phyloP scores from a whole-genome alignment of 306 rosid species.

The Casuarina glauca region DNA sequence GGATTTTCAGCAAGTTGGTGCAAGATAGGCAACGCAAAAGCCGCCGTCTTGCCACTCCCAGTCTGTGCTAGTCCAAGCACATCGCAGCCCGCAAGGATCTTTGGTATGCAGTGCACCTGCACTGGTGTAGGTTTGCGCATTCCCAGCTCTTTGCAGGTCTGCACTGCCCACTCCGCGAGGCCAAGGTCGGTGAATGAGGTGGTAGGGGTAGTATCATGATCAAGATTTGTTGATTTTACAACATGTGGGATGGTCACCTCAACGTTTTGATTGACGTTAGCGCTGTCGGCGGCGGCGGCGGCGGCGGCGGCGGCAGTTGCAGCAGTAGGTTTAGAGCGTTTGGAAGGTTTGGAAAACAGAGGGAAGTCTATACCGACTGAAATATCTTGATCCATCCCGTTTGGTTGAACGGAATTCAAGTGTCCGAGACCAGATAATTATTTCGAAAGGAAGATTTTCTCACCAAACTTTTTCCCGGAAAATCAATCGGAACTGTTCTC shows the following conservation, averaged over 20 bases:
- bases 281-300: background rate
- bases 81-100: conserved; percentile 65
- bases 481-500: no score
- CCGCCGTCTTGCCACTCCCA: conserved; percentile 90
- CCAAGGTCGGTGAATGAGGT: conserved; percentile 56
- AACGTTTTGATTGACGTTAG: background rate
- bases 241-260: conserved; percentile 1
- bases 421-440: no score
- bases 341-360: conserved; percentile 42
- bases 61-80: conserved; percentile 85
- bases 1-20: conserved; percentile 69
- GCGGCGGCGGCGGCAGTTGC: background rate
- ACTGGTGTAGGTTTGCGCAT: conserved; percentile 68
- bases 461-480: no score
- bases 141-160: conserved; percentile 68
- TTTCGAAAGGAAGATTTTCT: no score
- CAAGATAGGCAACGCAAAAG: conserved; percentile 86
- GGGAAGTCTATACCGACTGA: conserved; percentile 42
- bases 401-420: no score
- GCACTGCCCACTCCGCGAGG: conserved; percentile 64
- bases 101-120: conserved; percentile 68
- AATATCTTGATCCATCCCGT: conserved; percentile 39
- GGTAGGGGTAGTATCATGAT: conserved; percentile 9
- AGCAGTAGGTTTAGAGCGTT: conserved; percentile 18
- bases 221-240: conserved; percentile 22